Percentiles rank a stretch among this genome's conserved stretches.
Conservation (phyloP, 2,329 filamentous ascomycete species). For the Colletotrichum falcatum region DNA sequence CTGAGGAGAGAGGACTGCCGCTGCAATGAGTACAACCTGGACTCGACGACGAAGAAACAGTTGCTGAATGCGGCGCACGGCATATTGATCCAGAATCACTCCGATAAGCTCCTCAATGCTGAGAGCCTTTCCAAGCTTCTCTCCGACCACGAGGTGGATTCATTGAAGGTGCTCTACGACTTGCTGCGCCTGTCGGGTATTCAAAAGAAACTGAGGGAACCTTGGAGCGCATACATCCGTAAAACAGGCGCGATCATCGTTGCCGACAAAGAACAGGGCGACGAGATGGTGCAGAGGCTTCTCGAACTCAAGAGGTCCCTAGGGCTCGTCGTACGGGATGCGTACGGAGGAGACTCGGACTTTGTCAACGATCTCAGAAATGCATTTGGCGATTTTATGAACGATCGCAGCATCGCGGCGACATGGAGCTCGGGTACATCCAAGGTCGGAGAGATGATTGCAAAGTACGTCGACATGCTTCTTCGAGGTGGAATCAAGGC, state of each 20-base stretch:
- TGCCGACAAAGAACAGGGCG: constrained; percentile 79
- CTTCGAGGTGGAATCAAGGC: constrained; percentile 89
- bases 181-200: constrained; percentile 80
- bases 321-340: constrained; percentile 79
- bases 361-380: constrained; percentile 85
- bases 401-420: constrained; percentile 80
- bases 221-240: constrained; percentile 85
- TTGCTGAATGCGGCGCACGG: constrained; percentile 80
- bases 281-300: constrained; percentile 88
- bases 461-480: constrained; percentile 93
- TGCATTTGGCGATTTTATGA: constrained; percentile 91
- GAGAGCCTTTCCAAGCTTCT: constrained; percentile 80
- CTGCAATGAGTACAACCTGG: constrained; percentile 85
- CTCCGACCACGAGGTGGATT: constrained; percentile 74
- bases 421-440: constrained; percentile 86
- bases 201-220: constrained; percentile 74
- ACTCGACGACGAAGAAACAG: constrained; percentile 83
- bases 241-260: constrained; percentile 82
- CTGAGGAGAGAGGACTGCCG: constrained; percentile 79
- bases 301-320: constrained; percentile 84
- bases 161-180: constrained; percentile 81
- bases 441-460: constrained; percentile 98
- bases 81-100: constrained; percentile 76
- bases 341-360: constrained; percentile 82
- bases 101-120: constrained; percentile 73